These are phyloP conservation scores for Priceomyces medius DNA, from an alignment of 805 yeast species.

Conservation along the genomic window DNA sequence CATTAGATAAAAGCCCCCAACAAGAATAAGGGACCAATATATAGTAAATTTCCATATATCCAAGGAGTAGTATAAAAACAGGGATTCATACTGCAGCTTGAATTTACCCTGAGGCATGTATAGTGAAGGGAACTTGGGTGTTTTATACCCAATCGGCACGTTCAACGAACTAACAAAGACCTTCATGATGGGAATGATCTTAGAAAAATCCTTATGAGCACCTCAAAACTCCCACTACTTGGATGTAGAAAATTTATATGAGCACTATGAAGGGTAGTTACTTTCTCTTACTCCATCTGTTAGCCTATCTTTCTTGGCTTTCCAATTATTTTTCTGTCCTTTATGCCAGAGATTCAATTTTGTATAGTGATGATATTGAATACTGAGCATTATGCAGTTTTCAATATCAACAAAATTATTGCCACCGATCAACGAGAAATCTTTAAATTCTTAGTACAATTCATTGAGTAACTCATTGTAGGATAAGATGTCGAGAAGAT, in stretches of 20 bases:
- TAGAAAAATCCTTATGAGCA: too few species aligned
- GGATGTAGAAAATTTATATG: too few species aligned
- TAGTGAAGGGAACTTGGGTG: conserved; percentile 80
- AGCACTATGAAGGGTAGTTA: too few species aligned
- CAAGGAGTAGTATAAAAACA: conserved; percentile 62
- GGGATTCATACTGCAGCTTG: conserved; percentile 38
- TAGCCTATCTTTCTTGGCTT: not conserved
- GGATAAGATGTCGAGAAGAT: conserved; percentile 78
- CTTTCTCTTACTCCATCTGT: not conserved
- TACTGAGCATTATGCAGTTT: conserved; percentile 9
- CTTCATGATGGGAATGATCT: too few species aligned
- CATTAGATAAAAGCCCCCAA: conserved; percentile 56
- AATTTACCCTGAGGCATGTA: conserved; percentile 61
- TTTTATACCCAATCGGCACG: conserved; percentile 76
- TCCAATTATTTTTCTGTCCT: not conserved
- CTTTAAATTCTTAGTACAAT: not conserved
- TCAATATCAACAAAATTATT: conserved; percentile 6
- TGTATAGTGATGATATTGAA: not conserved
- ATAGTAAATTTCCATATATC: conserved; percentile 86
- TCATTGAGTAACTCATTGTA: conserved; percentile 1
- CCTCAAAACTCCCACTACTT: too few species aligned
- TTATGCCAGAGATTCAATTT: not conserved
- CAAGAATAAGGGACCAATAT: conserved; percentile 75
- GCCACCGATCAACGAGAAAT: conserved; percentile 10
- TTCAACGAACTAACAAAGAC: conserved; percentile 40